phyloP scores from a whole-genome alignment of 1,139 yeast genomes.

The Blastobotrys elegans region DNA sequence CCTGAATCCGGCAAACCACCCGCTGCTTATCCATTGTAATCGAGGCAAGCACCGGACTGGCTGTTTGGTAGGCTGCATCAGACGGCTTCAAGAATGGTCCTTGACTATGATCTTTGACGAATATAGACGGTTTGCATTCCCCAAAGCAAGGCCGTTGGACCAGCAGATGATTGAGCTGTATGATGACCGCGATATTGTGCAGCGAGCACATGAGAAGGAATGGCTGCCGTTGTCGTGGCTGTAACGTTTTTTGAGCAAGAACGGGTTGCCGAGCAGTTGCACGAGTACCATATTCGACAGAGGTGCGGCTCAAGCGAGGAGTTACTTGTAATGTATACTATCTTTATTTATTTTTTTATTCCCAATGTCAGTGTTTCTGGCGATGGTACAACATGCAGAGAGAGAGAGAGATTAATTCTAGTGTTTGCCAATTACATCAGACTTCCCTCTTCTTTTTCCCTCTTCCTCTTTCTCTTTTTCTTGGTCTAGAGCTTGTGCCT shows the following conservation, averaged over 20 bases:
- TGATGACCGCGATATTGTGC: slow-evolving; percentile 55
- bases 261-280: no score
- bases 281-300: no score
- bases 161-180: slow-evolving; percentile 91
- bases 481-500: no score
- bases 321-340: no score
- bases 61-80: slow-evolving; percentile 85
- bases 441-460: no score
- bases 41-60: slow-evolving; percentile 97
- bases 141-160: slow-evolving; percentile 91
- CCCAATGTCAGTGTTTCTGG: no score
- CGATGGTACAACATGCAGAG: no score
- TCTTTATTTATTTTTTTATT: slow-evolving; percentile 2
- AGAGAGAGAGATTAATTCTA: no score
- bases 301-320: no score
- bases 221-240: slow-evolving; percentile 73
- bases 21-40: slow-evolving; percentile 88
- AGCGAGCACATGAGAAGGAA: slow-evolving; percentile 46
- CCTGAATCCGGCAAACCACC: slow-evolving; percentile 80
- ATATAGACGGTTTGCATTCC: slow-evolving; percentile 88
- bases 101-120: slow-evolving; percentile 91
- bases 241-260: no score
- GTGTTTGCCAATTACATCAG: no score
- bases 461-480: no score
- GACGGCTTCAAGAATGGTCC: slow-evolving; percentile 89